phyloP scores from a whole-genome alignment of 305 asterid genomes.

The Ruellia speciosa region DNA sequence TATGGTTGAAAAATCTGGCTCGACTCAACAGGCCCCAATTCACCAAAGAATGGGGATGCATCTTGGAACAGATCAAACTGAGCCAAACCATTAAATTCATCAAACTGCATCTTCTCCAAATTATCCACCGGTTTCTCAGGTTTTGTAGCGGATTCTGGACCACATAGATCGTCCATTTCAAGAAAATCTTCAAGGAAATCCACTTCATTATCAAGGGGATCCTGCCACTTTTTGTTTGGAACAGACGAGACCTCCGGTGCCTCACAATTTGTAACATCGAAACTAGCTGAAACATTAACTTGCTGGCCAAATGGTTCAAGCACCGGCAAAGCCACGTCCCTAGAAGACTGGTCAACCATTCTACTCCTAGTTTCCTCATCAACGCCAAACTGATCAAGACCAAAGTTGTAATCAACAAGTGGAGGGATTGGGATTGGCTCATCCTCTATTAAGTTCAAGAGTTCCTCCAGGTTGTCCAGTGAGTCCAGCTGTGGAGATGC shows the following conservation, averaged over 20 bases:
- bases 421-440: slow-evolving; percentile 35
- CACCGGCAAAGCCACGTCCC: slow-evolving; percentile 26
- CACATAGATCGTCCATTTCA: slow-evolving; percentile 71
- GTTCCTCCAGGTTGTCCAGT: slow-evolving; percentile 43
- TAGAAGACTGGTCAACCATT: slow-evolving; percentile 27
- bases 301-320: slow-evolving; percentile 26
- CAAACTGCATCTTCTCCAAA: slow-evolving; percentile 35
- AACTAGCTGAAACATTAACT: slow-evolving; percentile 24
- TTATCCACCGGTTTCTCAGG: slow-evolving; percentile 22
- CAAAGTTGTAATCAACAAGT: slow-evolving; percentile 22
- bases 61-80: slow-evolving; percentile 56
- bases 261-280: slow-evolving; percentile 33
- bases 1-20: slow-evolving; percentile 27
- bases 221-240: slow-evolving; percentile 17
- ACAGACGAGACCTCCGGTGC: slow-evolving; percentile 44
- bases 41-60: slow-evolving; percentile 29
- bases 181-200: slow-evolving; percentile 39
- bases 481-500: slow-evolving; percentile 22
- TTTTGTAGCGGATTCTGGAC: slow-evolving; percentile 28
- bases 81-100: slow-evolving; percentile 43
- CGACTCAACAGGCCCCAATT: slow-evolving; percentile 31
- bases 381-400: slow-evolving; percentile 27
- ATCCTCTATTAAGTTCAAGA: slow-evolving; percentile 35
- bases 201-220: slow-evolving; percentile 29
- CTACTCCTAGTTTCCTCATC: slow-evolving; percentile 37